phyloP scores from a whole-genome alignment of 2,329 filamentous ascomycete genomes.

The Claviceps monticola region DNA sequence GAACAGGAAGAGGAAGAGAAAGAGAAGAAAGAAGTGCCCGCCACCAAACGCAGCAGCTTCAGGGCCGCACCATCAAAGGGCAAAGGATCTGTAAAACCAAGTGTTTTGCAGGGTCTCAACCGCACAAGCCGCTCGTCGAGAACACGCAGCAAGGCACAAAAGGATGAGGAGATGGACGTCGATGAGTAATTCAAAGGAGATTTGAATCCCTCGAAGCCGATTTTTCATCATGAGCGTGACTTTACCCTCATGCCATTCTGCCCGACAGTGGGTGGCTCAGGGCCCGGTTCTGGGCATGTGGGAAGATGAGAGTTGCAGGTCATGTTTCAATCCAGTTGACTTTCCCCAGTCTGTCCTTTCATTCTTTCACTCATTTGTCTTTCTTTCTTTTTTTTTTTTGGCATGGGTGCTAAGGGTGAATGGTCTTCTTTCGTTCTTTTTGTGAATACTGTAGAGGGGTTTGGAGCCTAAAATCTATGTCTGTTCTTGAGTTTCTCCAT shows the following conservation, averaged over 20 bases:
- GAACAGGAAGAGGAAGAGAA: not conserved
- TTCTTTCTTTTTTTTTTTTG: too few relatives aligned
- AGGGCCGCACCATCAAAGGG: constrained; percentile 11
- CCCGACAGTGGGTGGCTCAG: not conserved
- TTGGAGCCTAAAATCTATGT: too few relatives aligned
- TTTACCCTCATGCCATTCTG: not conserved
- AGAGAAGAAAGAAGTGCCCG: constrained; percentile 8
- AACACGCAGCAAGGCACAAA: constrained; percentile 12
- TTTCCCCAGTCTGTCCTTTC: too few relatives aligned
- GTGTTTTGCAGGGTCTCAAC: constrained; percentile 9
- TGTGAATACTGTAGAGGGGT: too few relatives aligned
- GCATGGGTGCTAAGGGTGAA: too few relatives aligned
- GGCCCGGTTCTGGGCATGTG: not conserved
- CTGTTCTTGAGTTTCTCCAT: too few relatives aligned
- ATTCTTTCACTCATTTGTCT: too few relatives aligned
- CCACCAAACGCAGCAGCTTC: constrained; percentile 14
- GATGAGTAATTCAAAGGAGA: constrained; percentile 14
- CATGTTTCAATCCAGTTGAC: too few relatives aligned
- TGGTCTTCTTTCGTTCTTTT: too few relatives aligned
- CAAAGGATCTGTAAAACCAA: constrained; percentile 14
- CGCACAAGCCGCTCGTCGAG: constrained; percentile 14
- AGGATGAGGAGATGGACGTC: constrained; percentile 21
- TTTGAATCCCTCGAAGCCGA: not conserved
- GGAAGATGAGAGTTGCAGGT: too few relatives aligned
- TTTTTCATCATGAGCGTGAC: too few relatives aligned